Percentiles rank a stretch among this genome's conserved stretches.
phyloP scores from a whole-genome alignment of 1,139 yeast species.

The Debaryomyces robertsiae region DNA sequence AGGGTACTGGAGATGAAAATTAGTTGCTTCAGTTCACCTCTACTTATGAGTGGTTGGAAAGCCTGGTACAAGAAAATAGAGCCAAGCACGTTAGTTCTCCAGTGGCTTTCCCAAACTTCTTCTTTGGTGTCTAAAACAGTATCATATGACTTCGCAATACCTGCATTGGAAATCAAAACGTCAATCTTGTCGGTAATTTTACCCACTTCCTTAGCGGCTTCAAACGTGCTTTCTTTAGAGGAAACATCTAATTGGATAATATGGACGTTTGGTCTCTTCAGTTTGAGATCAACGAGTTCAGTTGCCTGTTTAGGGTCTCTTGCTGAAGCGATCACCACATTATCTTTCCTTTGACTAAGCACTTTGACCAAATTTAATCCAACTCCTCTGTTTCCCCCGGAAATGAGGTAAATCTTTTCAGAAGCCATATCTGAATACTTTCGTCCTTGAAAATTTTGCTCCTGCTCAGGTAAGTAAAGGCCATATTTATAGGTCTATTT shows the following conservation, averaged over 20 bases:
- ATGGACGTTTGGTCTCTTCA: conserved; percentile 8
- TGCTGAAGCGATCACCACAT: conserved; percentile 21
- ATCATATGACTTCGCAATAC: conserved; percentile 7
- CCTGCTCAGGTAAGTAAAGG: no score
- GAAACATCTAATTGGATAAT: conserved; percentile 7
- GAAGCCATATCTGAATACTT: no score
- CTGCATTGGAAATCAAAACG: conserved; percentile 5
- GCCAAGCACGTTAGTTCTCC: conserved; percentile 5
- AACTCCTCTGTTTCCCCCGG: conserved; percentile 28
- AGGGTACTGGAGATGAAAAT: conserved; percentile 27
- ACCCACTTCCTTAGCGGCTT: conserved; percentile 6
- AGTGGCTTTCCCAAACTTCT: conserved; percentile 2
- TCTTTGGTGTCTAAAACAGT: conserved; percentile 4
- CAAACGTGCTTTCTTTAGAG: conserved; percentile 3
- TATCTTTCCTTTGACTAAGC: conserved; percentile 14
- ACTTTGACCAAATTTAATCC: conserved; percentile 20
- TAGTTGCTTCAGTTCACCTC: conserved; percentile 23
- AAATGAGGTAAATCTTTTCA: no score
- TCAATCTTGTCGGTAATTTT: conserved; percentile 9
- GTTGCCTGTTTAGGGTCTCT: conserved; percentile 19
- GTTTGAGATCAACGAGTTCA: conserved; percentile 16
- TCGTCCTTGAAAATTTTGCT: no score
- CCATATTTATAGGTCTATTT: no score
- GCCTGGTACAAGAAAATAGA: conserved; percentile 31
- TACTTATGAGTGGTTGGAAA: conserved; percentile 26